Base-by-base conservation (phyloP, 2,329 filamentous ascomycete species). In the Trichoderma sp. region DNA sequence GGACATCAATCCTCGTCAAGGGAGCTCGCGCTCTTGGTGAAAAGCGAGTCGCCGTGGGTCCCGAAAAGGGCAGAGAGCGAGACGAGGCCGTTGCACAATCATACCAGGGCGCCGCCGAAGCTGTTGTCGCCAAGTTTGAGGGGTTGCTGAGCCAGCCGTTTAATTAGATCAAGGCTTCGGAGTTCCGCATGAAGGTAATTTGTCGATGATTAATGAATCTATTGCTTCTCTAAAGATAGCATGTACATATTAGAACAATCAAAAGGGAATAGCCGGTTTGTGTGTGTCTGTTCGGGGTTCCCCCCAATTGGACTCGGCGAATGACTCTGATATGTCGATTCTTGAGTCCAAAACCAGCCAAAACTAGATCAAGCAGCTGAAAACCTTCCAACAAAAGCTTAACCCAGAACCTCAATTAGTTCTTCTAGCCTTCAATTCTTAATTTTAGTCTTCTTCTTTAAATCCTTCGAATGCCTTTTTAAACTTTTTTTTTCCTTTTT, bases 1-100 rank as follows among this genome's bases (percentile, higher is more conserved):
- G 75, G 1, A 76, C 75, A 2, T 75, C 75, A 14, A 24, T 62
- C 9, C 71, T 77, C 6, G 75, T 76, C 39, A 75, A 74, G 39
- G 76, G 75, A 3, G 76, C 76, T 6, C 72, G 76, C 32, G 73
- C 70, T 6, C 26, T 73, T 6, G 76, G 76, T 15, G 68, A 74
- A 8, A 71, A 60, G 24, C 73, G 75, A 18, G 75, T 76, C 6
- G 73, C 74, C 28, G 56, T 74, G 7, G 71, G 73, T 4, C 63
- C 71, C 15, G 74, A 75, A 39, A 64, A 56, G 1, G 72, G 74
- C 8, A 62, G 62, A 5, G 61, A 71, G 62, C 74, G 74, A 6
- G 70, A 75, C 26, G 14, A 66, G 18, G 65, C 68, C 0, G 56
- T 75, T 30, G 24, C 63, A 6, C 56, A 61, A 36, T 43, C 30